Conservation (phyloP, 2,329 filamentous ascomycete species). For the Aureobasidium zeae region DNA sequence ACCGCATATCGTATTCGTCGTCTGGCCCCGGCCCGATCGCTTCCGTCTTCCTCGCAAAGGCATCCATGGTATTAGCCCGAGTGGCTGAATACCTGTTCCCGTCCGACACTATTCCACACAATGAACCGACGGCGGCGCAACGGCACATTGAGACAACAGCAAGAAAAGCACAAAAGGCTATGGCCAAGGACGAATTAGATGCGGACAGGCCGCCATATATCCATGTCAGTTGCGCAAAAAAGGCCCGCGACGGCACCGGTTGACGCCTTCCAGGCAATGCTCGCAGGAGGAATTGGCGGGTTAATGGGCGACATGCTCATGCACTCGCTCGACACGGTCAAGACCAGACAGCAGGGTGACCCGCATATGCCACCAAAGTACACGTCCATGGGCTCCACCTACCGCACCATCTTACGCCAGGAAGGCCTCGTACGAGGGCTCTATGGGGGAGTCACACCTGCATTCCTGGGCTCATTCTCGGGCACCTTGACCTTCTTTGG, state of each 20-base stretch:
- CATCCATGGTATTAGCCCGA: constrained; percentile 42
- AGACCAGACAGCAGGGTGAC: constrained; percentile 94
- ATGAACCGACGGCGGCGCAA: constrained; percentile 17
- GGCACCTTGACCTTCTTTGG: constrained; percentile 95
- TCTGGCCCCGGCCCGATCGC: no score
- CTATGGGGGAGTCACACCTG: constrained; percentile 89
- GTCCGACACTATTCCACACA: constrained; percentile 21
- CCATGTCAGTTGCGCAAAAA: constrained; percentile 31
- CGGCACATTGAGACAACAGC: constrained; percentile 10
- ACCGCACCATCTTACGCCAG: constrained; percentile 85
- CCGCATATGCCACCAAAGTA: constrained; percentile 90
- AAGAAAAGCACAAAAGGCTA: not conserved
- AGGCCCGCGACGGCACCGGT: constrained; percentile 1
- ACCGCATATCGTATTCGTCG: no score
- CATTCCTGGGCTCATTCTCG: constrained; percentile 82
- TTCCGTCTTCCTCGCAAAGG: no score
- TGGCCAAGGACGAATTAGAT: constrained; percentile 19
- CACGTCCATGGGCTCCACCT: constrained; percentile 78
- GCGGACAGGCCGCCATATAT: constrained; percentile 40
- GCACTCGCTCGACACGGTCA: constrained; percentile 98
- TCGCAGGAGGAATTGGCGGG: constrained; percentile 86
- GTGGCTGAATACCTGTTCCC: constrained; percentile 39
- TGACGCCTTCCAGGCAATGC: constrained; percentile 60
- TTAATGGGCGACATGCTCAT: constrained; percentile 94
- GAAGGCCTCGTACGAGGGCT: constrained; percentile 79